phyloP scores from a whole-genome alignment of 2,329 filamentous ascomycete species.

The Polychaeton citri region DNA sequence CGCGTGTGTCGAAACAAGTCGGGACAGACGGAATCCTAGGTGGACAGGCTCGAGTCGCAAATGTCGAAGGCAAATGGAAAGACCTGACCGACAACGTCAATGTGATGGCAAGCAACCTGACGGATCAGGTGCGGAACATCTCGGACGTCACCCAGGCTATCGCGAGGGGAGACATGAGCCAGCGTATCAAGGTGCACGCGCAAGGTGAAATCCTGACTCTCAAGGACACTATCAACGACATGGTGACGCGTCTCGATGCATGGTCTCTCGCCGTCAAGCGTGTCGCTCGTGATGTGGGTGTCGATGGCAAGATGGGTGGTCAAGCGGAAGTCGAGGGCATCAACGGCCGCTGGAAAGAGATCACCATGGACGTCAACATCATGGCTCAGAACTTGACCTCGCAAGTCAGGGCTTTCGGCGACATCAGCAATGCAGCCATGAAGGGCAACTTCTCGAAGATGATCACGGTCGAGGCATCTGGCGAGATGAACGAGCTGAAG shows the following conservation, averaged over 20 bases:
- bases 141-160: constrained; percentile 91
- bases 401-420: constrained; percentile 93
- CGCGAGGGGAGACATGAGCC: constrained; percentile 88
- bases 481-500: constrained; percentile 98
- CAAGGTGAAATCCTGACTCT: constrained; percentile 88
- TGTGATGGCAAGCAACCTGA: constrained; percentile 53
- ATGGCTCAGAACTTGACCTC: constrained; percentile 78
- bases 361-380: constrained; percentile 91
- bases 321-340: constrained; percentile 90
- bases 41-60: constrained; percentile 50
- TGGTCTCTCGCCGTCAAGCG: constrained; percentile 95
- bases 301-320: constrained; percentile 96
- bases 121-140: constrained; percentile 67
- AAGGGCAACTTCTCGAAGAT: constrained; percentile 95
- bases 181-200: constrained; percentile 89
- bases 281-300: constrained; percentile 90
- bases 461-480: constrained; percentile 91
- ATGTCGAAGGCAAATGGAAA: constrained; percentile 55
- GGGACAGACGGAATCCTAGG: constrained; percentile 52
- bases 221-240: constrained; percentile 97
- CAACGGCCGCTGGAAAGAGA: constrained; percentile 93
- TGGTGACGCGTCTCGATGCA: constrained; percentile 88
- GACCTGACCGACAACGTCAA: constrained; percentile 55
- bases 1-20: constrained; percentile 52
- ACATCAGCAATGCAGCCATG: constrained; percentile 95